These are phyloP conservation scores for Nannizzia gypsea DNA, from an alignment of 2,329 filamentous ascomycete genomes.

Conservation along the genomic window DNA sequence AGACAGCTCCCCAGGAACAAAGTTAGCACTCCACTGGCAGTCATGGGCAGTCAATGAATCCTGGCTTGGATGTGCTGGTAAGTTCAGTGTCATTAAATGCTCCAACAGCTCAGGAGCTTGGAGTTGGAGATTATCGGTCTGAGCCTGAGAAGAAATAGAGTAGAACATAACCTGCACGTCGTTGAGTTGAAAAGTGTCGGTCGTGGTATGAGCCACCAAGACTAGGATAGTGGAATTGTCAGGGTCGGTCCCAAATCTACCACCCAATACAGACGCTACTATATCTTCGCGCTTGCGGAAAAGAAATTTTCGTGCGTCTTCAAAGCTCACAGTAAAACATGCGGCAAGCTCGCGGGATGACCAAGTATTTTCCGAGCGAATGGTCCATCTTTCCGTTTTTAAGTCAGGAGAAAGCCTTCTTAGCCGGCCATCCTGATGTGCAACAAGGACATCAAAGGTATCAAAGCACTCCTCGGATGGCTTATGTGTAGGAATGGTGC, in stretches of 20 bases:
- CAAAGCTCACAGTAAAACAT: constrained; percentile 30
- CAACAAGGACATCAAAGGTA: constrained; percentile 30
- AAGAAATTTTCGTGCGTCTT: constrained; percentile 31
- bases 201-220: constrained; percentile 29
- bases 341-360: constrained; percentile 23
- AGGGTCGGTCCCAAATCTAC: constrained; percentile 19
- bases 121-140: constrained; percentile 15
- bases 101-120: constrained; percentile 26
- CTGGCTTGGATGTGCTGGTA: constrained; percentile 24
- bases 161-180: constrained; percentile 32
- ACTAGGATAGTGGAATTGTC: constrained; percentile 28
- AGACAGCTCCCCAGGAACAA: constrained; percentile 29
- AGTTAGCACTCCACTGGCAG: constrained; percentile 31
- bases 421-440: constrained; percentile 35
- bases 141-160: constrained; percentile 23
- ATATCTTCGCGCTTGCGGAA: constrained; percentile 32
- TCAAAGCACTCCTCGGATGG: constrained; percentile 19
- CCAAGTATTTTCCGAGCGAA: constrained; percentile 22
- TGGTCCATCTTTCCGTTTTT: constrained; percentile 29
- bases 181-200: constrained; percentile 21
- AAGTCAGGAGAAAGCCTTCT: constrained; percentile 31
- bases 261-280: constrained; percentile 26
- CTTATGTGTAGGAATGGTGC: constrained; percentile 24
- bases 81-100: constrained; percentile 26
- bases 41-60: constrained; percentile 18